Evolutionary conservation across 257 asterid genomes (phyloP).

Genomic region (Prunella vulgaris): DNA sequence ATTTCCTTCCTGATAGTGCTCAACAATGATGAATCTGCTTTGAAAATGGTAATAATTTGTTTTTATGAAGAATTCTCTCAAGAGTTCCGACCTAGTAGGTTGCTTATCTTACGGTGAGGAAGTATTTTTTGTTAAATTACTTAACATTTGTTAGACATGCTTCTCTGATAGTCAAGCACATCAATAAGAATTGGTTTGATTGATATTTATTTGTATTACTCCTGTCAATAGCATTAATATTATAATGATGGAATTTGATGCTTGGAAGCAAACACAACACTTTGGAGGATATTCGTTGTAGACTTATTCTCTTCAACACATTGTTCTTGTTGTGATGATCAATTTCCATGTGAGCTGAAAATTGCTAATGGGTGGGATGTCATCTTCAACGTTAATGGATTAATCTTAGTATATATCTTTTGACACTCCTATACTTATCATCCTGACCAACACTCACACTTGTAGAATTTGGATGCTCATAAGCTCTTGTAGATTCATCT

Average conservation of each 20-base stretch:
- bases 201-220: neutral
- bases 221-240: neutral
- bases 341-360: neutral
- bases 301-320: neutral
- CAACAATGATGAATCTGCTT: slow-evolving; percentile 10
- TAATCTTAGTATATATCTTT: neutral
- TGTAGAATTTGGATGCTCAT: neutral
- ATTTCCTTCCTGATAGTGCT: neutral
- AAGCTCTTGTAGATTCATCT: neutral
- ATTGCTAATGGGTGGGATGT: neutral
- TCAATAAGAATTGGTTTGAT: neutral
- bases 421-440: neutral
- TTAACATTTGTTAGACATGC: neutral
- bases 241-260: neutral
- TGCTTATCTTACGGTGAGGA: neutral
- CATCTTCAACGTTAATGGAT: neutral
- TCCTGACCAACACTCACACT: neutral
- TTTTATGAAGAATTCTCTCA: neutral
- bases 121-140: neutral
- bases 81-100: slow-evolving; percentile 1
- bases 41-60: neutral
- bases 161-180: neutral
- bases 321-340: neutral
- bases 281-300: neutral
- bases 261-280: neutral